A percentile compares a stretch with the other conserved stretches of the same genome.
Evolutionary conservation across 2,329 filamentous ascomycete species (phyloP).

Genomic region (Reticulascus tulasneorum): DNA sequence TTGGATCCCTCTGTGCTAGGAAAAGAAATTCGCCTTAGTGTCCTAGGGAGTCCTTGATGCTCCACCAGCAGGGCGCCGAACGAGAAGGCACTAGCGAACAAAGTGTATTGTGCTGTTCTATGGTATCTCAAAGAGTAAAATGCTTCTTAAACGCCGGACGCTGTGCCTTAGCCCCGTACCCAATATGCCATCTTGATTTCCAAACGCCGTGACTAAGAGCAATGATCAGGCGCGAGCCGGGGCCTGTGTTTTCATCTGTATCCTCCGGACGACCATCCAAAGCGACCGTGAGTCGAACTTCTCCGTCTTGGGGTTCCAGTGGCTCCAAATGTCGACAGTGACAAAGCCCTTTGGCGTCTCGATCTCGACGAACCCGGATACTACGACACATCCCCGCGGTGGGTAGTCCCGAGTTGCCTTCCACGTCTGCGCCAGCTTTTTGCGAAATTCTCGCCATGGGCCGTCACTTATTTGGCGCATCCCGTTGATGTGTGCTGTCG

Average conservation of each 20-base stretch:
- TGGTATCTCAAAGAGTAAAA: too few species aligned
- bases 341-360: constrained; percentile 41
- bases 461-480: constrained; percentile 13
- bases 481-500: constrained; percentile 11
- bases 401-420: constrained; percentile 36
- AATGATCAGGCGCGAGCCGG: constrained; percentile 4
- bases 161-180: too few species aligned
- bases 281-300: constrained; percentile 27
- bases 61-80: too few species aligned
- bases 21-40: too few species aligned
- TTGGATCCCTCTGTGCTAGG: too few species aligned
- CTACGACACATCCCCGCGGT: constrained; percentile 45
- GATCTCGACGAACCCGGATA: constrained; percentile 53
- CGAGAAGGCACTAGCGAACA: too few species aligned
- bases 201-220: too few species aligned
- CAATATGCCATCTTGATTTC: too few species aligned
- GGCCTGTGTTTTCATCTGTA: constrained; percentile 15
- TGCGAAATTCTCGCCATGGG: constrained; percentile 10
- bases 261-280: constrained; percentile 9
- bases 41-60: too few species aligned
- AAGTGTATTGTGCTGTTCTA: too few species aligned
- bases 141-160: too few species aligned
- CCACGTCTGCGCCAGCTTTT: constrained; percentile 36
- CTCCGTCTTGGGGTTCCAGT: constrained; percentile 53
- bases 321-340: constrained; percentile 47